phyloP scores from a whole-genome alignment of 2,329 filamentous ascomycete species.

The Calonectria ilicicola region DNA sequence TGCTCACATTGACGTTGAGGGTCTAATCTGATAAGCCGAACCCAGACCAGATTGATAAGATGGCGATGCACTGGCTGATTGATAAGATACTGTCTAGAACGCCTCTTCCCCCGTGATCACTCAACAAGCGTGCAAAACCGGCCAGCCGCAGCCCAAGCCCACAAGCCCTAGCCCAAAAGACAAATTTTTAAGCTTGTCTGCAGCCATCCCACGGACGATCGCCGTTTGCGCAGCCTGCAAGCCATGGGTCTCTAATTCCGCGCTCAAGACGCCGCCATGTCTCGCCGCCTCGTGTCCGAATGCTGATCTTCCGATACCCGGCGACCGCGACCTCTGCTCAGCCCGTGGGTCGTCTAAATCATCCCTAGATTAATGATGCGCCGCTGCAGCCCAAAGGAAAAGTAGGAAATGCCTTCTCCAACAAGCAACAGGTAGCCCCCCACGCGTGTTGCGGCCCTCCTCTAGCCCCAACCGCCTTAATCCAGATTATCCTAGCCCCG shows the following conservation, averaged over 20 bases:
- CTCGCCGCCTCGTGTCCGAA: not conserved
- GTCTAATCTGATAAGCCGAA: not conserved
- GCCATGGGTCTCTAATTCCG: not conserved
- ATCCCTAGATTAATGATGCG: not conserved
- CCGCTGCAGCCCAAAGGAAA: too few relatives aligned
- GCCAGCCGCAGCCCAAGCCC: not conserved
- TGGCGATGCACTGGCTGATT: too few relatives aligned
- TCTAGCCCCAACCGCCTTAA: slow-evolving; percentile 28
- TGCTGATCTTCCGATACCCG: not conserved
- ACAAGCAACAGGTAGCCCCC: slow-evolving; percentile 12
- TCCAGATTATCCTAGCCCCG: slow-evolving; percentile 28
- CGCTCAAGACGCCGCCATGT: not conserved
- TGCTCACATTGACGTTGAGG: not conserved
- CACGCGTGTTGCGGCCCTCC: slow-evolving; percentile 24
- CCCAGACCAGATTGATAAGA: too few relatives aligned
- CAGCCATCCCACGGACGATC: not conserved
- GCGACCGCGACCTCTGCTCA: not conserved
- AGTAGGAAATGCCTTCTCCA: not conserved
- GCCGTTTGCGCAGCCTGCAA: not conserved
- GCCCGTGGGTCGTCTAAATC: not conserved
- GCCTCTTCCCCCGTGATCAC: not conserved
- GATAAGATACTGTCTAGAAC: not conserved
- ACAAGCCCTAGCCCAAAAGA: not conserved
- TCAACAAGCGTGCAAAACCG: not conserved
- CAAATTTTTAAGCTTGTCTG: slow-evolving; percentile 1